Evolutionary conservation across 2,329 filamentous ascomycete genomes (phyloP).

Genomic region (Arachnomyces sp.): DNA sequence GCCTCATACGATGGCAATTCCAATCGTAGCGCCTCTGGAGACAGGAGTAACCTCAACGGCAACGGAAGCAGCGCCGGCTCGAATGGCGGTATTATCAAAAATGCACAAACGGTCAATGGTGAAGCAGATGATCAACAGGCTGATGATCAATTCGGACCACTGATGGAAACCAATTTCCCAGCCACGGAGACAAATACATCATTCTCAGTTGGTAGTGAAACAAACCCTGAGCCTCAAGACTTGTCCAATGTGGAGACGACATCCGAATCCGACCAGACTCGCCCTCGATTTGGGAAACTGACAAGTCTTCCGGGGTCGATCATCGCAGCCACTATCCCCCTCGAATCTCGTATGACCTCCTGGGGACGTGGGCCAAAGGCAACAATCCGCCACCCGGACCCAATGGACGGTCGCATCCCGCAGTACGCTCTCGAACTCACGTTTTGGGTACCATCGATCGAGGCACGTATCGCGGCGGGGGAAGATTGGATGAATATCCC

Average conservation of each 20-base stretch:
- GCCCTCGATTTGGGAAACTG: slow-evolving; percentile 54
- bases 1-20: slow-evolving; percentile 31
- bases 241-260: slow-evolving; percentile 8
- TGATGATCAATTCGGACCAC: slow-evolving; percentile 4
- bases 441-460: slow-evolving; percentile 63
- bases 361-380: slow-evolving; percentile 70
- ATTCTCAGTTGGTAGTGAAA: slow-evolving; percentile 5
- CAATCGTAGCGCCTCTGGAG: slow-evolving; percentile 1
- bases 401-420: slow-evolving; percentile 63
- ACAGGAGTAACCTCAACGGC: slow-evolving; percentile 11
- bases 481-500: slow-evolving; percentile 49
- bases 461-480: slow-evolving; percentile 49
- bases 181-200: neutral
- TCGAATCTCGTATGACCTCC: slow-evolving; percentile 61
- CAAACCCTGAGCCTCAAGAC: slow-evolving; percentile 9
- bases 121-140: slow-evolving; percentile 2
- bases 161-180: slow-evolving; percentile 9
- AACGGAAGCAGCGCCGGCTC: neutral
- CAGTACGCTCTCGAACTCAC: slow-evolving; percentile 74
- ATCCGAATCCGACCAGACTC: slow-evolving; percentile 27
- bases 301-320: slow-evolving; percentile 60
- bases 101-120: slow-evolving; percentile 7
- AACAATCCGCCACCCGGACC: slow-evolving; percentile 58
- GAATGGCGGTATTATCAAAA: too few relatives aligned
- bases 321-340: slow-evolving; percentile 53